Conservation (phyloP, 108 stramenopile genomes). For the Cyclotella kingstonii region DNA sequence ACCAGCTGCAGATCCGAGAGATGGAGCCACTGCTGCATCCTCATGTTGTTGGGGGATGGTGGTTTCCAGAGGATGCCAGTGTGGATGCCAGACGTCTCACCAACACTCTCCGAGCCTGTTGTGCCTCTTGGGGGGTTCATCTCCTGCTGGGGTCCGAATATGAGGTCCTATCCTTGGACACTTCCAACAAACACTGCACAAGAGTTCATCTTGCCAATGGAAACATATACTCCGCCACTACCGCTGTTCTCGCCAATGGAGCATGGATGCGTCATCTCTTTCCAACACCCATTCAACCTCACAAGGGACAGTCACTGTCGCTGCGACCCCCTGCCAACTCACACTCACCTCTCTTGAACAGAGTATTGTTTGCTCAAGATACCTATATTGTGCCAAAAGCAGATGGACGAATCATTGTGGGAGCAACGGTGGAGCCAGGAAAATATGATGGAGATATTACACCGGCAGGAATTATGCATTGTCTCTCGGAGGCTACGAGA, state of each 20-base stretch:
- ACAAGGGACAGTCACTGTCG: conserved; percentile 91
- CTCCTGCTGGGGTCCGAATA: conserved; percentile 62
- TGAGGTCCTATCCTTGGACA: conserved; percentile 60
- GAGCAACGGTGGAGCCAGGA: conserved; percentile 91
- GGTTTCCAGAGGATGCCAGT: conserved; percentile 93
- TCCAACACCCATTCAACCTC: conserved; percentile 87
- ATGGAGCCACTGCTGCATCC: conserved; percentile 80
- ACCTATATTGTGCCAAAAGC: conserved; percentile 95
- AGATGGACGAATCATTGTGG: conserved; percentile 87
- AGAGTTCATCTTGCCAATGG: conserved; percentile 64
- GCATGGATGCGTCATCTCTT: conserved; percentile 92
- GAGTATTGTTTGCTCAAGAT: conserved; percentile 88
- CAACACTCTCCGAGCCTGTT: conserved; percentile 66
- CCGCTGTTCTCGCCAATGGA: conserved; percentile 83
- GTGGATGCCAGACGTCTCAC: conserved; percentile 87
- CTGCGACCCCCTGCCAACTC: conserved; percentile 67
- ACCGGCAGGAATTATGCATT: conserved; percentile 78
- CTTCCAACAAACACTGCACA: conserved; percentile 37
- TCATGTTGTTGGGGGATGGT: conserved; percentile 91
- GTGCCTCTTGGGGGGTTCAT: conserved; percentile 81
- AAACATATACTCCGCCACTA: conserved; percentile 47
- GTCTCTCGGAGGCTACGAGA: conserved; percentile 60
- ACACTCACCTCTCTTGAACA: conserved; percentile 59
- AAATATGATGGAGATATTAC: conserved; percentile 73
- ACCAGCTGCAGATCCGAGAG: conserved; percentile 74